These are phyloP conservation scores for Xerocomus spinulosus DNA, from an alignment of 768 basidiomycete species.

Conservation along the genomic window DNA sequence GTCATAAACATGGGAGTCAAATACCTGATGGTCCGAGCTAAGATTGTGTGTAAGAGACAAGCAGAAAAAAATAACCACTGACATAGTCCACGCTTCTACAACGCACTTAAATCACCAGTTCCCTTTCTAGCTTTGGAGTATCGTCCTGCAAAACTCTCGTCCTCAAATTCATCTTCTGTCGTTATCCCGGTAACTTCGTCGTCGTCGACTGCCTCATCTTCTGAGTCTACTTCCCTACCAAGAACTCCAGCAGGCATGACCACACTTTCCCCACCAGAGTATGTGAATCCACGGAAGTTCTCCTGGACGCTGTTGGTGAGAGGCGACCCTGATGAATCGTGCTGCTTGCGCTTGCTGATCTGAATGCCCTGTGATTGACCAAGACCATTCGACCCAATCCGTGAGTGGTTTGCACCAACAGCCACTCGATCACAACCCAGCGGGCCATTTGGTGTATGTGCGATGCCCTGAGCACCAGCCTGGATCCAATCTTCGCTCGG, in stretches of 20 bases:
- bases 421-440: slow-evolving; percentile 53
- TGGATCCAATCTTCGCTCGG: slow-evolving; percentile 58
- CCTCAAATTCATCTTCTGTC: slow-evolving; percentile 77
- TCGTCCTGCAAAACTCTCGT: slow-evolving; percentile 61
- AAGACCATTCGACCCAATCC: slow-evolving; percentile 17
- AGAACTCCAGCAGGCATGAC: slow-evolving; percentile 41
- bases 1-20: slow-evolving; percentile 6
- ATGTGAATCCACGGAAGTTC: slow-evolving; percentile 94
- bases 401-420: slow-evolving; percentile 9
- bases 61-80: slow-evolving; percentile 8
- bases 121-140: slow-evolving; percentile 58
- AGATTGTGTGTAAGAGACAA: slow-evolving; percentile 1
- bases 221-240: slow-evolving; percentile 26
- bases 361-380: slow-evolving; percentile 39
- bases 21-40: slow-evolving; percentile 21
- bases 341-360: slow-evolving; percentile 47
- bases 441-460: slow-evolving; percentile 73
- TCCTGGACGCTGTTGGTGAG: slow-evolving; percentile 92
- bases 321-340: slow-evolving; percentile 52
- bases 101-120: slow-evolving; percentile 29
- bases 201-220: slow-evolving; percentile 46
- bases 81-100: slow-evolving; percentile 9
- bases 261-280: slow-evolving; percentile 70
- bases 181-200: slow-evolving; percentile 46
- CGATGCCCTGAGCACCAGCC: slow-evolving; percentile 29